A percentile compares a stretch with the other conserved stretches of the same genome.
Evolutionary conservation across 805 yeast genomes (phyloP).

Genomic region (Lachancea fermentati): DNA sequence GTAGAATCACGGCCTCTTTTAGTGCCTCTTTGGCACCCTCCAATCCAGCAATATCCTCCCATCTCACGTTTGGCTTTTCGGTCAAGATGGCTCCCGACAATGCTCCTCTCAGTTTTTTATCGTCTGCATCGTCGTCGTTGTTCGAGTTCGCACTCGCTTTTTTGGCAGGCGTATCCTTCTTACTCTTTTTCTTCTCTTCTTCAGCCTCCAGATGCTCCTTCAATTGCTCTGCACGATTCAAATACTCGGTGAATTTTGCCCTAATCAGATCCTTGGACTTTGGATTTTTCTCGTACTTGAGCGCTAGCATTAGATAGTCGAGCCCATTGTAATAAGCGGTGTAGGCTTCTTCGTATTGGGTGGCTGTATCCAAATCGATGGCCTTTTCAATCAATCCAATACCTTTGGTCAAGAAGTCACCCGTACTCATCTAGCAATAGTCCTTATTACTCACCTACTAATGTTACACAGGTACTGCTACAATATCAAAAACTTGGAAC

Average conservation of each 20-base stretch:
- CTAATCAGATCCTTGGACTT: constrained; percentile 84
- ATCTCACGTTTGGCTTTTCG: constrained; percentile 86
- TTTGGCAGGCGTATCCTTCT: constrained; percentile 40
- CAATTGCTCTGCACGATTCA: constrained; percentile 88
- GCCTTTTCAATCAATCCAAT: constrained; percentile 92
- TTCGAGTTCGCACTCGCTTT: constrained; percentile 57
- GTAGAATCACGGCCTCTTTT: constrained; percentile 94
- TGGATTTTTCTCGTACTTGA: constrained; percentile 89
- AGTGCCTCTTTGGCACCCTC: constrained; percentile 94
- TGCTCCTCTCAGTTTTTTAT: constrained; percentile 85
- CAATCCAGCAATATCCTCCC: constrained; percentile 96
- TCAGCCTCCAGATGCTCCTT: constrained; percentile 79
- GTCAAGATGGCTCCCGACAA: constrained; percentile 85
- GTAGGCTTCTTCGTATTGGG: constrained; percentile 90
- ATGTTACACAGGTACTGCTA: background rate
- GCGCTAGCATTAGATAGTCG: constrained; percentile 91
- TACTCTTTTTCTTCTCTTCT: constrained; percentile 50
- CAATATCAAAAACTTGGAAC: background rate
- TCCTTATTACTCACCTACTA: background rate
- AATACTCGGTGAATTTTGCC: constrained; percentile 83
- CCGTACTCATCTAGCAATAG: constrained; percentile 36
- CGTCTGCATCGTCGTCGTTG: constrained; percentile 72
- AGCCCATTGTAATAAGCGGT: constrained; percentile 87
- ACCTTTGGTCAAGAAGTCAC: constrained; percentile 89
- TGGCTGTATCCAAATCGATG: constrained; percentile 86